phyloP scores from a whole-genome alignment of 768 basidiomycete genomes.

The Boletus subcaerulescens region DNA sequence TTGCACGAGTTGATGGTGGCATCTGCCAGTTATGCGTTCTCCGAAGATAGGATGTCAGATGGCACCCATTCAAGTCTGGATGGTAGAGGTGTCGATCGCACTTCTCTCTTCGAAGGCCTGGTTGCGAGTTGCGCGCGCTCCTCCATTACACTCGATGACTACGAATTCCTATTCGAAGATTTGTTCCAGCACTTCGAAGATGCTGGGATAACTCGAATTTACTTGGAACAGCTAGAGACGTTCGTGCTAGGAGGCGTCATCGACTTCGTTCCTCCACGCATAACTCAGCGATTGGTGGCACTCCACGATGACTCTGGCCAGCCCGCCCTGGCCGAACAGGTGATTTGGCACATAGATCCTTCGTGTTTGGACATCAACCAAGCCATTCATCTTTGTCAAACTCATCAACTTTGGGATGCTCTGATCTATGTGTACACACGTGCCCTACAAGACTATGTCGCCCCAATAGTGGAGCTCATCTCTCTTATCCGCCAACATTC shows the following conservation, averaged over 20 bases:
- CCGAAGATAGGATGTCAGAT: slow-evolving; percentile 92
- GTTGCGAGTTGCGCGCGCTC: slow-evolving; percentile 76
- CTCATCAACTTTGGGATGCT: slow-evolving; percentile 84
- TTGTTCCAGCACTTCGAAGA: slow-evolving; percentile 88
- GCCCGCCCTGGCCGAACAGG: slow-evolving; percentile 75
- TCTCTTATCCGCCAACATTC: slow-evolving; percentile 58
- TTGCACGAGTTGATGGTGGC: slow-evolving; percentile 83
- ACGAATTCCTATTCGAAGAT: slow-evolving; percentile 89
- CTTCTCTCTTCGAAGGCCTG: slow-evolving; percentile 83
- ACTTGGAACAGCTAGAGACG: slow-evolving; percentile 74
- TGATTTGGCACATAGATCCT: slow-evolving; percentile 97
- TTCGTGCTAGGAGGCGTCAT: slow-evolving; percentile 78
- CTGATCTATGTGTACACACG: slow-evolving; percentile 92
- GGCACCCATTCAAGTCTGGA: slow-evolving; percentile 78
- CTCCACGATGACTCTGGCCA: slow-evolving; percentile 70
- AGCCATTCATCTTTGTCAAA: slow-evolving; percentile 81
- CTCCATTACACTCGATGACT: slow-evolving; percentile 75
- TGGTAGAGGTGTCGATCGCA: slow-evolving; percentile 90
- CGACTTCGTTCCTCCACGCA: slow-evolving; percentile 74
- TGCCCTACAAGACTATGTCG: slow-evolving; percentile 83
- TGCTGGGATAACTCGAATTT: slow-evolving; percentile 80
- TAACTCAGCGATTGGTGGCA: slow-evolving; percentile 80
- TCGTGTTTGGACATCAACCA: slow-evolving; percentile 90
- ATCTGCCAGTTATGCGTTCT: slow-evolving; percentile 87
- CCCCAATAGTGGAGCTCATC: slow-evolving; percentile 84